Evolutionary conservation across 345 rosid genomes (phyloP), one percentile per base, ranked within the genome.

Genomic region (Salix purpurea): DNA sequence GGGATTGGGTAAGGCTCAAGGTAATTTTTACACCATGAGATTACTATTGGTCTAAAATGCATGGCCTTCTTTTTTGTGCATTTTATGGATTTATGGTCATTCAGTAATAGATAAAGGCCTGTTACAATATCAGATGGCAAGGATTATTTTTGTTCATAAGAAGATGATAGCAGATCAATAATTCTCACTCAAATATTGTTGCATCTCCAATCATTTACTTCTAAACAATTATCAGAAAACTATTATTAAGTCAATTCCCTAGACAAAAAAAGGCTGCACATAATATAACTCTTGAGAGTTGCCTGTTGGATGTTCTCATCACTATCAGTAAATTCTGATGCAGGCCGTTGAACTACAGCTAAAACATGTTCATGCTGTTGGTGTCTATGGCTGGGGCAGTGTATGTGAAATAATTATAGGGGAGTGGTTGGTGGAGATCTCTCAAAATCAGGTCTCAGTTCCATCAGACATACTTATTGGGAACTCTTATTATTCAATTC

Each of bases 381-480:
- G 97, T 56, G 82, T 91, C 54, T 94, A 91, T 74, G 98, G 98
- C 40, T 94, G 97, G 97, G 88, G 86, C 26, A 86, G 83, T 75
- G 91, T 91, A 54, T 91, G 93, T 80, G 98, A 94, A 82, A 91
- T 92, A 82, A 84, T 92, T 73, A 54, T 89, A 21, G 97, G 94
- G 77, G 94, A 92, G 77, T 94, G 98, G 98, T 81, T 94, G 89
- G 97, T 90, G 85, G 98, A 94, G 87, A 80, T 94, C 75, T 94
- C 97, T 64, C 97, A 90, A 82, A 92, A 92, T 89, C 98, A 94
- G 97, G 98, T 94, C 76, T 70, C 26, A 19, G 23, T 64, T 44
- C 21, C 54, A 56, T 74, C 69, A 24, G 26, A 40, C 67, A 5
- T 62, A 13, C 54, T 26, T 67, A 67, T 71, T 76, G 67, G 64